Evolutionary conservation across 2,329 filamentous ascomycete species (phyloP).

Genomic region (Chrysoporthe deuterocubensis): DNA sequence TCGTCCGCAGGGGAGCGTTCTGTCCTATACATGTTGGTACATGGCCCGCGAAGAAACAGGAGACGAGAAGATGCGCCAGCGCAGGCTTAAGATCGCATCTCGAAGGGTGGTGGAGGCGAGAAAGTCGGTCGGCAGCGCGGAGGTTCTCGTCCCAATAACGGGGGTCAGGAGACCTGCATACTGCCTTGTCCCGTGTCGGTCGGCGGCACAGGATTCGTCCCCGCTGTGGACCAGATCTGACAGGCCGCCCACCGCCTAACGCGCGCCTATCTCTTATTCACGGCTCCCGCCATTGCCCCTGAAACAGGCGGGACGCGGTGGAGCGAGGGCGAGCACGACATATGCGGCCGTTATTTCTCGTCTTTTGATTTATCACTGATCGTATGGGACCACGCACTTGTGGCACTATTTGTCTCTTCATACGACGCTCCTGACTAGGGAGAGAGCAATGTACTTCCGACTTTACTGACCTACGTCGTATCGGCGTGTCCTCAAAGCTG

Average conservation of each 20-base stretch:
- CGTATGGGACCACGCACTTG: background rate
- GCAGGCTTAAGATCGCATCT: conserved; percentile 5
- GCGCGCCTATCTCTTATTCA: conserved; percentile 8
- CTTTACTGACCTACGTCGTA: no score
- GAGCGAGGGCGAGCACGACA: conserved; percentile 1
- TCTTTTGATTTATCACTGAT: conserved; percentile 13
- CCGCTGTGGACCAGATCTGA: background rate
- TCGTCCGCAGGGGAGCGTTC: background rate
- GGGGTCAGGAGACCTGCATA: conserved; percentile 8
- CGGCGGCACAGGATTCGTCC: background rate
- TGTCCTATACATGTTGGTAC: conserved; percentile 24
- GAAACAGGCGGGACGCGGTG: background rate
- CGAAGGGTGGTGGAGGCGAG: background rate
- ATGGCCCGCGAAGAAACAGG: conserved; percentile 8
- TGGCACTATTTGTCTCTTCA: no score
- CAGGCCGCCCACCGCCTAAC: background rate
- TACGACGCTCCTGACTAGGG: no score
- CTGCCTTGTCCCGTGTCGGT: no score
- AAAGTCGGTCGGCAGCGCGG: background rate
- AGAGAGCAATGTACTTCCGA: no score
- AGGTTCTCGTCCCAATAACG: background rate
- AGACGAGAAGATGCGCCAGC: background rate
- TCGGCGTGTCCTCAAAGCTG: no score
- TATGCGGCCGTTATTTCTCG: conserved; percentile 5
- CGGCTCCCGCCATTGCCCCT: background rate